Evolutionary conservation across 1,284 basidiomycete species (phyloP).

Genomic region (Polyporus tsugae): DNA sequence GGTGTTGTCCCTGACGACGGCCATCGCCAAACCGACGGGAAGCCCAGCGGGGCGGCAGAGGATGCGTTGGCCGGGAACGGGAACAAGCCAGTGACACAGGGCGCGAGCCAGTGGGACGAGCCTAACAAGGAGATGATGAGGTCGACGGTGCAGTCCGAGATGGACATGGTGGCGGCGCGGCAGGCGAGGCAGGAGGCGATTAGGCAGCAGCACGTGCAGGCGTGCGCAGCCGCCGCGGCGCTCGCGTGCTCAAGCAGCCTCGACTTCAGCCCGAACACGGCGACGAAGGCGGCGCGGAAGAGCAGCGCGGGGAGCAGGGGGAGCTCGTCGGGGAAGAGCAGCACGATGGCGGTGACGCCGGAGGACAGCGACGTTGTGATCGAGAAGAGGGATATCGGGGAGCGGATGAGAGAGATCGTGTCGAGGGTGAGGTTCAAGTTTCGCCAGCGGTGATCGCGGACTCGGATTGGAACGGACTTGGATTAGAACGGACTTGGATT

Average conservation of each 20-base stretch:
- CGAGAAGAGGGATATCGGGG: constrained; percentile 10
- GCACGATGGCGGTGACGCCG: constrained; percentile 6
- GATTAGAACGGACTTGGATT: neutral
- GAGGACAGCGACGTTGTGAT: constrained; percentile 8
- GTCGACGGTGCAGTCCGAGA: constrained; percentile 10
- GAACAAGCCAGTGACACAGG: neutral
- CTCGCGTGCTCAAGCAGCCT: neutral
- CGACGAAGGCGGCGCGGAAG: neutral
- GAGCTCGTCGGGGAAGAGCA: constrained; percentile 8
- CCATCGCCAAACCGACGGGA: constrained; percentile 14
- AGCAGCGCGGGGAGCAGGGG: neutral
- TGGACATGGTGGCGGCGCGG: constrained; percentile 5
- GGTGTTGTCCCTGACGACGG: neutral
- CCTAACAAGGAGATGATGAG: constrained; percentile 16
- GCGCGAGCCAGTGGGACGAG: neutral
- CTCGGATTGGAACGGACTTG: neutral
- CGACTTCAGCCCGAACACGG: neutral
- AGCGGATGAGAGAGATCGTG: constrained; percentile 7
- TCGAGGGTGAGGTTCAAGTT: neutral
- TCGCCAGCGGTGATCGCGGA: neutral
- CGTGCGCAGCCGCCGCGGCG: neutral
- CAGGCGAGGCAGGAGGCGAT: neutral
- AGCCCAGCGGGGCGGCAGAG: constrained; percentile 14
- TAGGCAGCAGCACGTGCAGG: neutral
- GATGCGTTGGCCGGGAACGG: neutral